Conservation (phyloP, 2,329 filamentous ascomycete species). For the Exophiala sp. region DNA sequence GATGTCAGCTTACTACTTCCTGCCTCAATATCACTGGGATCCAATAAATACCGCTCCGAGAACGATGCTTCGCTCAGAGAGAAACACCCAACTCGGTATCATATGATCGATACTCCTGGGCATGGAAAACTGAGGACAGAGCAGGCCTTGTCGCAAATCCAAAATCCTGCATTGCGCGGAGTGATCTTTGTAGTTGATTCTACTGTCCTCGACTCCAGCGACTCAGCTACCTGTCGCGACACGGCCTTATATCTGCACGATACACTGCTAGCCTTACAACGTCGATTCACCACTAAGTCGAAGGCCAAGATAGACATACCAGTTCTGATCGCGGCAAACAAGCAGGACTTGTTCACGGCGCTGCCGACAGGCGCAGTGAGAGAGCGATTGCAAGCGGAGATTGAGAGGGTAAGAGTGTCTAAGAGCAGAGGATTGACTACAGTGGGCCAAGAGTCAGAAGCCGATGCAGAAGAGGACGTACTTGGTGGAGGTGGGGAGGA, state of each 20-base stretch:
- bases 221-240: constrained; percentile 56
- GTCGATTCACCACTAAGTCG: constrained; percentile 47
- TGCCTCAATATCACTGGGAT: constrained; percentile 49
- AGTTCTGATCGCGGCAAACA: constrained; percentile 86
- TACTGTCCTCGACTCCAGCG: constrained; percentile 53
- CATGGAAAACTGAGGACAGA: constrained; percentile 86
- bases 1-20: constrained; percentile 57
- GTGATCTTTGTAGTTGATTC: constrained; percentile 90
- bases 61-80: constrained; percentile 65
- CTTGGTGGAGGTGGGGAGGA: constrained; percentile 79
- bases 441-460: constrained; percentile 38
- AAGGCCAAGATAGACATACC: constrained; percentile 59
- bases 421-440: constrained; percentile 69
- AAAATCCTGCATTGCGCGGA: constrained; percentile 54
- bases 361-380: constrained; percentile 74
- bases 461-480: constrained; percentile 70
- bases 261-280: constrained; percentile 77
- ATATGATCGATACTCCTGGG: constrained; percentile 73
- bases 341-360: constrained; percentile 92
- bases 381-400: constrained; percentile 72
- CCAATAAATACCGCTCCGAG: constrained; percentile 61
- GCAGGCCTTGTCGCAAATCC: constrained; percentile 54
- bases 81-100: constrained; percentile 37
- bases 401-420: constrained; percentile 71
- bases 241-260: constrained; percentile 86